A percentile compares a stretch with the other conserved stretches of the same genome.
Conservation (phyloP, 2,329 filamentous ascomycete species). For the Colletotrichum tamarilloi region DNA sequence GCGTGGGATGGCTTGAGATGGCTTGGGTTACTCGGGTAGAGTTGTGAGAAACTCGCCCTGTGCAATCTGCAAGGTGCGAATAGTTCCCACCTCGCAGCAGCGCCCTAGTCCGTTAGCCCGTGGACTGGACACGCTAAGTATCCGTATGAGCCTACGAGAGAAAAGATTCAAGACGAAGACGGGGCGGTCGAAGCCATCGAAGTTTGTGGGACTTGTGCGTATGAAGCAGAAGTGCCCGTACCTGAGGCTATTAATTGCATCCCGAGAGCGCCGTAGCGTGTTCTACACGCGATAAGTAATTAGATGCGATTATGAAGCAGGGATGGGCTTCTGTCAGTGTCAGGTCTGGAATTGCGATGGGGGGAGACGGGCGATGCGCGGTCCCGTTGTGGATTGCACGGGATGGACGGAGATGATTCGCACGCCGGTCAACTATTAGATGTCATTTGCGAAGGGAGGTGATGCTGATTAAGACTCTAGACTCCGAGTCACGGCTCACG, state of each 20-base stretch:
- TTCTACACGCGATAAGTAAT: background rate
- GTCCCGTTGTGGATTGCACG: conserved; percentile 31
- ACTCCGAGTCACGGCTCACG: conserved; percentile 1
- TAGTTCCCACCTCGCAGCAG: conserved; percentile 1
- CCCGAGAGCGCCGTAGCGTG: background rate
- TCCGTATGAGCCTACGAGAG: background rate
- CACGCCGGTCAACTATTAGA: background rate
- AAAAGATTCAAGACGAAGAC: background rate
- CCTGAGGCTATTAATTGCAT: conserved; percentile 11
- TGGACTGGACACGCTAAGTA: background rate
- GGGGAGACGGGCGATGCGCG: conserved; percentile 18
- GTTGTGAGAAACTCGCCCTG: background rate
- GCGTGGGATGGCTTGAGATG: background rate
- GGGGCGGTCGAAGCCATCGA: background rate
- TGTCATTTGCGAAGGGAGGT: conserved; percentile 21
- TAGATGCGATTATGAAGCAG: conserved; percentile 20
- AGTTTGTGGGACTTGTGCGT: background rate
- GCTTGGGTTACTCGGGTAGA: conserved; percentile 9
- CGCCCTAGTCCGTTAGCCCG: background rate
- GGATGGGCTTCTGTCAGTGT: conserved; percentile 20
- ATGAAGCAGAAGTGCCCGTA: background rate
- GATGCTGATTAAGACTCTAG: conserved; percentile 16
- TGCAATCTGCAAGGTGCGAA: conserved; percentile 7
- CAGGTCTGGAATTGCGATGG: conserved; percentile 11
- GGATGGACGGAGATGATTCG: conserved; percentile 33